Base-by-base conservation (phyloP, 306 rosid genomes). In the Citrullus mucosospermus region DNA sequence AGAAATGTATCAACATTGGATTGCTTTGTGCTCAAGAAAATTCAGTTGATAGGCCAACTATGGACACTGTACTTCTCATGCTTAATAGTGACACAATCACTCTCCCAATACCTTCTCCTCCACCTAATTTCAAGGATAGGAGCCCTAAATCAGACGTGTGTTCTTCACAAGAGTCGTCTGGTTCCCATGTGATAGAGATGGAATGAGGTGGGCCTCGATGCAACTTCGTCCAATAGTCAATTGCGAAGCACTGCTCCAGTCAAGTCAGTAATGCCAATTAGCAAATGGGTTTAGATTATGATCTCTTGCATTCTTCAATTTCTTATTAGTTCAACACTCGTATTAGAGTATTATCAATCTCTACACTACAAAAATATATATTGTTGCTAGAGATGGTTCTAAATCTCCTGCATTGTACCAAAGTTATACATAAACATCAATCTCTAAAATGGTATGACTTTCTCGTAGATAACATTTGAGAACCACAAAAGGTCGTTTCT, bases 1-100 rank as follows among this genome's bases (percentile, higher is more conserved):
- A 71, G 2, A 85, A 88, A 81, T 88, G 92, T 80, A 82, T 88
- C 41, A 82, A 88, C 8, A 84, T 90, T 17, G 92, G 88, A 7
- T 78, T 90, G 57, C 71, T 80, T 16, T 88, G 89, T 81, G 86
- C 82, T 78, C 87, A 87, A 25, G 86, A 90, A 62, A 83, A 84
- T 84, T 83, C 85, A 17, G 59, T 55, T 20, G 82, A 73, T 28
- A 84, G 92, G 36, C 95, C 95, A 11, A 84, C 91, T 3, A 87
- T 88, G 90, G 83, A 68, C 36, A 63, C 88, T 16, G 34, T 90
- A 39, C 81, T 85, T 76, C 81, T 86, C 56, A 57, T 88, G 86
- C 85, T 90, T 4, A 83, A 44, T 30, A 84, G 91, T 56, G 48
- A 79, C 78, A 81, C 88, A 18, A 78, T 84, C 17, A 68, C 78